These are phyloP conservation scores for Plasmodium coatneyi DNA, from an alignment of 169 alveolate species.

Conservation along the genomic window DNA sequence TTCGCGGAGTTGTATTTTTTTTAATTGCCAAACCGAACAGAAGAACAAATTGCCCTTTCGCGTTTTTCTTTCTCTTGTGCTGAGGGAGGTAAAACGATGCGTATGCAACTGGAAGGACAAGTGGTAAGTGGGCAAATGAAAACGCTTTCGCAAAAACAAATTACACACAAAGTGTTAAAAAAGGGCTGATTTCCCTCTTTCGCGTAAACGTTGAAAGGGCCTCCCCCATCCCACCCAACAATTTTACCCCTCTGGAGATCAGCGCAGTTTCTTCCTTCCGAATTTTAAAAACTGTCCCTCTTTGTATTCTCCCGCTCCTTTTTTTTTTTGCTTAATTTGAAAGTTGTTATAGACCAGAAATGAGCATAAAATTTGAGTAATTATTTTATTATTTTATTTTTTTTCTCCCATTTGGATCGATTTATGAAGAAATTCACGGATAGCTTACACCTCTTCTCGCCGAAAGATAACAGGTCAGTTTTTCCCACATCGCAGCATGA, in stretches of 20 bases:
- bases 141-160: not conserved
- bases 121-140: not conserved
- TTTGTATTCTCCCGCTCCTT: not conserved
- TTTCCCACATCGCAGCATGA: not conserved
- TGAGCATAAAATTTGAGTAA: conserved; percentile 28
- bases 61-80: not conserved
- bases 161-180: not conserved
- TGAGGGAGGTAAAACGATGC: not conserved
- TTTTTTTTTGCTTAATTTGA: conserved; percentile 14
- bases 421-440: conserved; percentile 64
- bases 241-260: not conserved
- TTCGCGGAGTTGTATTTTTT: not conserved
- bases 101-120: not conserved
- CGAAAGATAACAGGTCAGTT: conserved; percentile 45
- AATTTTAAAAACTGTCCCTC: not conserved
- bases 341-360: conserved; percentile 45
- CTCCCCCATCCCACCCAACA: not conserved
- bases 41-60: conserved; percentile 1
- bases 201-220: not conserved
- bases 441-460: conserved; percentile 47
- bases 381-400: conserved; percentile 21
- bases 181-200: not conserved
- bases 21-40: not conserved
- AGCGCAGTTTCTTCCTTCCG: not conserved
- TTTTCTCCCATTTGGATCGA: conserved; percentile 5